Evolutionary conservation across 2,329 filamentous ascomycete species (phyloP), one percentile per base, ranked within the genome.

Genomic region (Zarea fungicola): DNA sequence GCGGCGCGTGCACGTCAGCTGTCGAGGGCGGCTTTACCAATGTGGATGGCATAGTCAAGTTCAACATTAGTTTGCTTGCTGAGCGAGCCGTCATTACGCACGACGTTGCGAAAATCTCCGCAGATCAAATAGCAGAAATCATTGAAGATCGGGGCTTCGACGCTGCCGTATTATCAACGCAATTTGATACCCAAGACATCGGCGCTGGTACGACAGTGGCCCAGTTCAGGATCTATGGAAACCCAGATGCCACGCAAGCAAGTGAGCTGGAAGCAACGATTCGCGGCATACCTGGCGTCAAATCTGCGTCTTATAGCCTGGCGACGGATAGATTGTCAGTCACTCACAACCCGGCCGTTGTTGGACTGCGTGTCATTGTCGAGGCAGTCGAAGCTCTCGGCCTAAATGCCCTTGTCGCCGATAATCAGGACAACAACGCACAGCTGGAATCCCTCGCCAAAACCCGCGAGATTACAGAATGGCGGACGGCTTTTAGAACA

Each of bases 391-490:
- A 99, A 67, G 75, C 76, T n/a, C 74, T 81, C 18, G 91, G 92
- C 2, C 89, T 87, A 65, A 96, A 96, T 63, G 93, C 92, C 1
- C 73, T 99, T 3, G 80, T 97, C 10, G 85, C 91, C 1, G 92
- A 97, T 56, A 86, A 84, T 46, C 89, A 97, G 59, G 93, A 99
- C 69, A 97, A 95, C 65, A 95, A 95, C 61, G 92, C 93, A 1
- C 93, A 99, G 64, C 78, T 99, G 2, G 90, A 97, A 65, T 97
- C 93, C 1, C 77, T 99, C 3, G 87, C 93, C 8, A 99, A 99
- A 70, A 97, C 93, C 0, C 88, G 89, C 58, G 93, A 99, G 66
- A 96, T 99, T 54, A 87, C 86, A 55, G 90, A 96, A 66, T 99
- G 93, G 93, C 83, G 81, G 53, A 80, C 75, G 25, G 89, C 90